phyloP scores from a whole-genome alignment of 352 stramenopile genomes.

The Aphanomyces euteiches region DNA sequence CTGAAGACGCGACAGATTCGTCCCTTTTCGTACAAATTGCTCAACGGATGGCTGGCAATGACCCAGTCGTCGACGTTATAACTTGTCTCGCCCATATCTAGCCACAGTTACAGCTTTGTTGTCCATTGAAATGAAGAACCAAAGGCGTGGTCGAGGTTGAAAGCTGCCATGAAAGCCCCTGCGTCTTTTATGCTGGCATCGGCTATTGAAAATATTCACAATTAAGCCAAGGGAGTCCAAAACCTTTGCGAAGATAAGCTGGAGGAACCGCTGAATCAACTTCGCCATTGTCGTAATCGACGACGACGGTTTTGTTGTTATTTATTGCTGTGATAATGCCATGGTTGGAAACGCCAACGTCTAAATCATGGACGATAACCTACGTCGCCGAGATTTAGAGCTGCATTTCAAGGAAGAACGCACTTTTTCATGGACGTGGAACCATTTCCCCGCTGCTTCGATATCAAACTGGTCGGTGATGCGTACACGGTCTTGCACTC shows the following conservation, averaged over 20 bases:
- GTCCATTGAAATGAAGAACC: neutral
- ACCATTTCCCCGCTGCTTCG: neutral
- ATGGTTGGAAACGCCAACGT: neutral
- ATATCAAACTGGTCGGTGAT: neutral
- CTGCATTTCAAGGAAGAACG: neutral
- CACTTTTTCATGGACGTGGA: neutral
- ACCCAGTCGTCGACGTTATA: conserved; percentile 12
- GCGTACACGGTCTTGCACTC: neutral
- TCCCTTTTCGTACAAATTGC: conserved; percentile 4
- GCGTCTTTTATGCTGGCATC: neutral
- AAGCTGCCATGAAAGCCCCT: neutral
- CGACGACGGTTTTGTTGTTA: neutral
- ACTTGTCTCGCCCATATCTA: neutral
- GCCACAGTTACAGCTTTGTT: neutral
- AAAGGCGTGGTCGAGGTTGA: neutral
- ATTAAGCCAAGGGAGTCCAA: neutral
- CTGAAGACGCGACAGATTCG: neutral
- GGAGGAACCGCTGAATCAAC: conserved; percentile 1
- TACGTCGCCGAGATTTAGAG: neutral
- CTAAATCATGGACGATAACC: conserved; percentile 17
- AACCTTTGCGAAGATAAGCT: conserved; percentile 17
- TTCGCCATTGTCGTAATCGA: conserved; percentile 27
- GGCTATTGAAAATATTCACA: neutral
- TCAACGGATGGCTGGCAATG: conserved; percentile 15
- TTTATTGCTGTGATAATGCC: conserved; percentile 13